Evolutionary conservation across 768 basidiomycete genomes (phyloP), one percentile per base, ranked within the genome.

Genomic region (Panaeolus papilionaceus): DNA sequence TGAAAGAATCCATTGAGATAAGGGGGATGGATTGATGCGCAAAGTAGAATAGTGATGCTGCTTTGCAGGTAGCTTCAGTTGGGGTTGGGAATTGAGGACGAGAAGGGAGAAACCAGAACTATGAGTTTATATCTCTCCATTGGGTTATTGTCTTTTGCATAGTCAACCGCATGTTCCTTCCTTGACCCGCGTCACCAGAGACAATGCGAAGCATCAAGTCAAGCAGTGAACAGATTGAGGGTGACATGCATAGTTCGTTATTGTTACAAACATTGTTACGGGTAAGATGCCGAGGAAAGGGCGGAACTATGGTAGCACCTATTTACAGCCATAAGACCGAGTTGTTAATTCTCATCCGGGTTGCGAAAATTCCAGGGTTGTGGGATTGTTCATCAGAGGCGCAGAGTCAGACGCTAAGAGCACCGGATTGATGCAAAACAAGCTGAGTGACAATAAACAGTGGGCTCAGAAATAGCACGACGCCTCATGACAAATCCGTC

Each of bases 1-100:
- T 64, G 64, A 64, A 64, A 16, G 64, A 45, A 51, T 64, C 64
- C 64, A 64, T 64, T 44, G 44, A 33, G 54, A 23, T 23, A 10
- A 9, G 18, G 4, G 20, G 26, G 47, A 51, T 51, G 20, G 20
- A 51, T 51, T 11, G 2, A 20, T 7, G 26, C 47, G 20, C 47
- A 51, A 58, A 58, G 54, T 28, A 58, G 14, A 47, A 47, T 33
- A 9, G 16, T 18, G 5, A 16, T 44, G 16, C 16, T 14, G 14
- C 42, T 44, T 58, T 58, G 54, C 54, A 3, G 33, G 54, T 28
- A 58, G 54, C 28, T 58, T 58, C 26, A 47, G n/a, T 20, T 47
- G 8, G 8, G 11, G 26, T 20, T 51, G n/a, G 3, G 26, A 51
- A 23, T 23, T 26, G 47, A 51, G 47, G 47, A 51, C 47, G 23